Conservation (phyloP, 1,284 basidiomycete species). For the Cystobasidium sp. region DNA sequence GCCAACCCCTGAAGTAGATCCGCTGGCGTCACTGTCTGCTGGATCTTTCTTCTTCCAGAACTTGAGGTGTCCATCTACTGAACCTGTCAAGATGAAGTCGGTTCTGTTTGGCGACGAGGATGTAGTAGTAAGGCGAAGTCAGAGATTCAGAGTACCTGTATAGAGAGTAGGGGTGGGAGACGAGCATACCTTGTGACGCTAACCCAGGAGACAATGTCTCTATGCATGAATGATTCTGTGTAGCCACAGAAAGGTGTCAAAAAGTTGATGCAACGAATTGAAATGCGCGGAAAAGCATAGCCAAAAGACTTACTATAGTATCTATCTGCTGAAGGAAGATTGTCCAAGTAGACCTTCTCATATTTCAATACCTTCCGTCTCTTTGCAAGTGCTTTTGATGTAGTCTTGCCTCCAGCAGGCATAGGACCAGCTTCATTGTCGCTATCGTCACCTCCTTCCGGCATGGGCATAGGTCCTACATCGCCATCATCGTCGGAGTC, state of each 20-base stretch:
- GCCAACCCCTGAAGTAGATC: slow-evolving; percentile 28
- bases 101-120: slow-evolving; percentile 64
- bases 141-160: not conserved
- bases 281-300: too few species aligned
- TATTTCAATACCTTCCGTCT: slow-evolving; percentile 66
- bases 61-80: slow-evolving; percentile 92
- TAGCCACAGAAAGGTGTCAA: not conserved
- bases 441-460: slow-evolving; percentile 49
- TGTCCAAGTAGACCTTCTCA: slow-evolving; percentile 83
- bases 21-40: slow-evolving; percentile 13
- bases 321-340: slow-evolving; percentile 87
- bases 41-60: slow-evolving; percentile 93
- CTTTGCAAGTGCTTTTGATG: slow-evolving; percentile 36
- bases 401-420: slow-evolving; percentile 53
- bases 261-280: not conserved
- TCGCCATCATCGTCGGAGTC: slow-evolving; percentile 52
- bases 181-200: slow-evolving; percentile 74
- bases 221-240: slow-evolving; percentile 93
- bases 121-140: not conserved
- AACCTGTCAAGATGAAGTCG: slow-evolving; percentile 91
- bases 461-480: slow-evolving; percentile 58
- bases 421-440: slow-evolving; percentile 57
- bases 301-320: slow-evolving; percentile 65
- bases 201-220: slow-evolving; percentile 86
- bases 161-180: too few species aligned